Evolutionary conservation across 169 alveolate genomes (phyloP).

Genomic region (Cystoisospora suis): DNA sequence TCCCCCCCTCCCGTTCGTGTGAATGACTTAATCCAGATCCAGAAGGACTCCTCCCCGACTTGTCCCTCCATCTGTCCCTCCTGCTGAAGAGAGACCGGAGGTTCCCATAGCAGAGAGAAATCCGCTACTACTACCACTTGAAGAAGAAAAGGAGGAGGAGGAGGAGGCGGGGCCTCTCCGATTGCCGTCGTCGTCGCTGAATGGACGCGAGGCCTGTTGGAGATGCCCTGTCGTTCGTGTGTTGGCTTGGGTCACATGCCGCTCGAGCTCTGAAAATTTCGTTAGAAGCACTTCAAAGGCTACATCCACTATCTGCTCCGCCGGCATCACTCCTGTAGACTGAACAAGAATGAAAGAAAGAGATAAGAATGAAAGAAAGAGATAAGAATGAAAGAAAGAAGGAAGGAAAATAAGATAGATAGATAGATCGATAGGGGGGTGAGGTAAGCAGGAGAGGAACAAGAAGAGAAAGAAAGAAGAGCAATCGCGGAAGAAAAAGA

Average conservation of each 20-base stretch:
- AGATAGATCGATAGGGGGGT: background rate
- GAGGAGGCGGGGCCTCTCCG: background rate
- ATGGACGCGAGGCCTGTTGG: too few relatives aligned
- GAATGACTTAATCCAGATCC: background rate
- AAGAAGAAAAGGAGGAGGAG: background rate
- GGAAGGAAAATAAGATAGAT: background rate
- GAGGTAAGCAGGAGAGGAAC: background rate
- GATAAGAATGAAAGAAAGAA: background rate
- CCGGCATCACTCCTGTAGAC: slow-evolving; percentile 90
- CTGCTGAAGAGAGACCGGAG: background rate
- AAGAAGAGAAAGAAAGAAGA: background rate
- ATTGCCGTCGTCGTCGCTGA: too few relatives aligned
- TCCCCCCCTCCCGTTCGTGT: background rate
- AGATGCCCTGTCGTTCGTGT: slow-evolving; percentile 33
- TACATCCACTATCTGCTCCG: slow-evolving; percentile 83
- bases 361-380: too few relatives aligned
- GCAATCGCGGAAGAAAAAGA: background rate
- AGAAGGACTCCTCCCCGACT: background rate
- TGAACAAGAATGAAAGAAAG: background rate
- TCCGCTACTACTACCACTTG: too few relatives aligned
- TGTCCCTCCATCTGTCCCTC: background rate
- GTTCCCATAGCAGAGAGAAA: background rate
- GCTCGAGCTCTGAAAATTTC: slow-evolving; percentile 54
- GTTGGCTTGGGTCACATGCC: slow-evolving; percentile 17
- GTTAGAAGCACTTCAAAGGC: slow-evolving; percentile 77